These are phyloP conservation scores for Linanthus parryae DNA, from an alignment of 148 eudicot genomes.

Conservation along the genomic window DNA sequence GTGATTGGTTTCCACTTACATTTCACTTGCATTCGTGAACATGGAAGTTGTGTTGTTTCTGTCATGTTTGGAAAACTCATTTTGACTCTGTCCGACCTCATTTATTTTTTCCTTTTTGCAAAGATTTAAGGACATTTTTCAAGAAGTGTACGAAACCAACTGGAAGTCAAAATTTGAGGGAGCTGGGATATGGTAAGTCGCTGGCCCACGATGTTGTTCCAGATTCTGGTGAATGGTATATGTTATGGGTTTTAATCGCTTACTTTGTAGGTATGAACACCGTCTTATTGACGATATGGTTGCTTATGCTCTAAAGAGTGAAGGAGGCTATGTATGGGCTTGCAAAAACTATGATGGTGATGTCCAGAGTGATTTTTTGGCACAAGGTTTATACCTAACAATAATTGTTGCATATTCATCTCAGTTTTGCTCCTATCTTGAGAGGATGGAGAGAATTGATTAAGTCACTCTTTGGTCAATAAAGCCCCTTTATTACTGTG, in stretches of 20 bases:
- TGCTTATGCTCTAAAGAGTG: conserved; percentile 95
- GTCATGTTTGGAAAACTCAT: neutral
- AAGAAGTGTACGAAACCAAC: conserved; percentile 77
- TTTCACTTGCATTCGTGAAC: too few species aligned
- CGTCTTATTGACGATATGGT: conserved; percentile 99
- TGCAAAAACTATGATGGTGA: conserved; percentile 99
- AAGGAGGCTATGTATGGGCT: conserved; percentile 97
- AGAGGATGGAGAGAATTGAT: neutral
- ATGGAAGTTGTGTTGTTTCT: neutral
- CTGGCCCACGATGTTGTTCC: neutral
- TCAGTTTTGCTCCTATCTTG: neutral
- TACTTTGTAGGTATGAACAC: conserved; percentile 76
- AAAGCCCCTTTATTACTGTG: too few species aligned
- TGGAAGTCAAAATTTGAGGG: conserved; percentile 79
- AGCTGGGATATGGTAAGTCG: conserved; percentile 79
- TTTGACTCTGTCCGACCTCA: neutral
- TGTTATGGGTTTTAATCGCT: neutral
- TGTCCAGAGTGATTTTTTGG: conserved; percentile 94
- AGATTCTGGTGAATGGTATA: neutral
- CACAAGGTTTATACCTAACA: conserved; percentile 68
- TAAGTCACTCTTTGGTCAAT: too few species aligned
- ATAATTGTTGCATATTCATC: neutral
- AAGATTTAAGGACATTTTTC: conserved; percentile 94
- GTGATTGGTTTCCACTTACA: too few species aligned
- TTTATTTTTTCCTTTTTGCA: neutral